Evolutionary conservation across 1,284 basidiomycete genomes (phyloP), one percentile per base, ranked within the genome.

Genomic region (Polyporus tsugae): DNA sequence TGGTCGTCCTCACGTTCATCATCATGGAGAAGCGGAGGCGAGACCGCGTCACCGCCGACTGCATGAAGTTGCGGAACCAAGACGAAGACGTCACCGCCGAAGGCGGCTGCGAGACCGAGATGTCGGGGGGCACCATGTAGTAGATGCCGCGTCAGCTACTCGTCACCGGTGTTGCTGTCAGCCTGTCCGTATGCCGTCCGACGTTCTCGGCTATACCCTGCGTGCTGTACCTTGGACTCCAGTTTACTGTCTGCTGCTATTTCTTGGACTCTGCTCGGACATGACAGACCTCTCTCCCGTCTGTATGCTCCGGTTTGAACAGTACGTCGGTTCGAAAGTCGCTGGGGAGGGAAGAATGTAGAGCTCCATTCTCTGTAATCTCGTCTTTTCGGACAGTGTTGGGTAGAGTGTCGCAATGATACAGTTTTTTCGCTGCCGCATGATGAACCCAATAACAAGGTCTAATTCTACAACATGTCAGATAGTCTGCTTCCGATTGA

Each of bases 21-120:
- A 82, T 88, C 66, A 81, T 87, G 80, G 85, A 86, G 78, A 86
- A 83, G 77, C 85, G 84, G 69, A 78, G 84, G 36, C 80, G 84
- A 39, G 84, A 85, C 49, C 68, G 72, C 74, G 75, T 68, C 74
- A 77, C 15, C 78, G 67, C 46, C 6, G 82, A 58, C 78, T 57
- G 82, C 70, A 76, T 78, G 52, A 78, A 77, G 25, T 74, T 70
- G 25, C 67, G 77, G 11, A 61, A 69, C 19, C 76, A 80, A 65
- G 82, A 83, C 65, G 84, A 83, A 63, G 84, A 84, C 67, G 78
- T 15, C 17, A n/a, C 79, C 2, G 80, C 78, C 10, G 82, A 81
- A 59, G 72, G 73, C 49, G 75, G 72, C 5, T 70, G 68, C 49
- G 75, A 76, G 58, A 67, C 17, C 13, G 61, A 42, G 44, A 42